Base-by-base conservation (phyloP, 2,329 filamentous ascomycete genomes). In the Tolypocladium nubicola region DNA sequence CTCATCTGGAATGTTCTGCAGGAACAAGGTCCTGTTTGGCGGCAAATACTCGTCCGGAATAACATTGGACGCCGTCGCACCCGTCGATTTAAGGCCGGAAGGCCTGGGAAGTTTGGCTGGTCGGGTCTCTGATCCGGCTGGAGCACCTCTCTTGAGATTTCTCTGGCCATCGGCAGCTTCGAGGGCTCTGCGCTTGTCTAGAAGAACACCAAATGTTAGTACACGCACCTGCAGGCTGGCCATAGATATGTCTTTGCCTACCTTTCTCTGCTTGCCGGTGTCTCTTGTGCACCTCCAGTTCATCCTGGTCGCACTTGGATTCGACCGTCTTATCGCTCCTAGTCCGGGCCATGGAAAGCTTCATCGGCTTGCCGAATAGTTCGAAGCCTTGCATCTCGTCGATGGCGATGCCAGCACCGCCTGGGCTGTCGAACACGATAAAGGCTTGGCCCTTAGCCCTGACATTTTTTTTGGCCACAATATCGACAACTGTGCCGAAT, bases 11-110 rank as follows among this genome's bases (percentile, higher is more conserved):
- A 99, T 75, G 66, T 97, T 93, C 76, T 95, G 90, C 60, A 97
- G 78, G 75, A 97, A 96, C 40, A 99, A 82, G 63, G 91, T 96
- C 77, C 96, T 97, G 82, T 97, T 97, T 40, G 94, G 93, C 4
- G 93, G 93, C 4, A 97, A 83, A 72, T 96, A 97, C 75, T 99
- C 94, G 81, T 97, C 94, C n/a, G 92, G 91, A 21, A 97, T 86
- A 57, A 91, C 87, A 13, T 88, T 80, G 4, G 86, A 79, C 1
- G 84, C 79, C 16, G 84, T 79, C 7, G 84, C 80, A 58, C 83
- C 84, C 1, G 87, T 88, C 6, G 89, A 83, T 71, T 95, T 95
- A 75, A 93, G 83, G 39, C 89, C 89, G 0, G 70, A 67, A 4
- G 69, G 64, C 45, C 68, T 70, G n/a, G 82, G 80, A 19, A 86